Evolutionary conservation across 192 early-diverging fungal genomes (phyloP), one percentile per base, ranked within the genome.

Genomic region (Podila minutissima): DNA sequence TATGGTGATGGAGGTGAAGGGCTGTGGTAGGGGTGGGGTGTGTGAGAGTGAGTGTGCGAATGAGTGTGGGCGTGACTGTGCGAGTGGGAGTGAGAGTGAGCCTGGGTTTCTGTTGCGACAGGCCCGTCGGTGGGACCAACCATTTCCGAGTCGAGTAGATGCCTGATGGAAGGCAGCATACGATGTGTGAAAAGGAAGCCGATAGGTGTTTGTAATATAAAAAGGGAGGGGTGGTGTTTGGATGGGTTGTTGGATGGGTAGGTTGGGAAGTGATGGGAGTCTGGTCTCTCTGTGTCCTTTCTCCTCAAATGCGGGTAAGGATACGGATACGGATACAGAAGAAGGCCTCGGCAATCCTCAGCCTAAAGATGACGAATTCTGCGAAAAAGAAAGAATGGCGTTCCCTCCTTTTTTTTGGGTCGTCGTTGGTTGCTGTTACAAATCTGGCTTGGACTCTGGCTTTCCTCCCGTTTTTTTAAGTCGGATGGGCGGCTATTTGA

Each of bases 111-210:
- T 24, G 53, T 55, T 55, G 20, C 53, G 1, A n/a, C 53, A 4
- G 53, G 53, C 24, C 53, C 53, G 20, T 19, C 51, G n/a, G 53
- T 55, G 22, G 24, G 29, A 38, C 46, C 22, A 22, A 46, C 53
- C 15, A 46, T 53, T 57, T 81, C 71, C 7, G 59, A 58, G 32
- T 73, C 71, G 29, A 81, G 66, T 24, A 81, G 57, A 53, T 67
- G 67, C 29, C 49, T 71, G 26, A 81, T 81, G 24, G 77, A 81
- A 22, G 77, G 77, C 62, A 81, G 77, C 77, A 81, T 81, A 55
- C 53, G 28, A 58, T 62, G 69, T 8, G 41, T 46, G 41, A 15
- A 17, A 46, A 15, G 41, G 38, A 41, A 12, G 20, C 9, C 4
- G n/a, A 53, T 24, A 22, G 4, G 24, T 55, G 20, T 55, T 55